Conservation (phyloP, 139 green algal genomes). For the Spirogloea muscicola region DNA sequence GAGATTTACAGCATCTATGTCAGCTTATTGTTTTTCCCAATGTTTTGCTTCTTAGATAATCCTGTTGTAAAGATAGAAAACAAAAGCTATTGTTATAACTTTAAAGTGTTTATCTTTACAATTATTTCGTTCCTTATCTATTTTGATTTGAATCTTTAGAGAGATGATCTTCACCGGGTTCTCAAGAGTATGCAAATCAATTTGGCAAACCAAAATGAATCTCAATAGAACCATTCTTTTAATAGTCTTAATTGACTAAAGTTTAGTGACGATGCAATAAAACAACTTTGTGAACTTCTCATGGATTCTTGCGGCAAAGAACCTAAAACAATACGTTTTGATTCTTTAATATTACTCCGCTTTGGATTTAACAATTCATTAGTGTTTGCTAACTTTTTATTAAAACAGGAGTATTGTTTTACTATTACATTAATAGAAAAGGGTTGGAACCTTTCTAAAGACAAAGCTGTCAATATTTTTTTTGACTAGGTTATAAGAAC, state of each 20-base stretch:
- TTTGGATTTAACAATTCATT: conserved; percentile 8
- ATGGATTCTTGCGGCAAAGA: background rate
- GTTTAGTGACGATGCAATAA: conserved; percentile 15
- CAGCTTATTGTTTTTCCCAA: background rate
- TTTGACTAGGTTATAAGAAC: background rate
- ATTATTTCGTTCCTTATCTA: conserved; percentile 16
- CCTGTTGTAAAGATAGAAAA: conserved; percentile 6
- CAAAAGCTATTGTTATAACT: background rate
- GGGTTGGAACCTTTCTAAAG: background rate
- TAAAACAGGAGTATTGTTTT: conserved; percentile 3
- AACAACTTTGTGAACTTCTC: conserved; percentile 13
- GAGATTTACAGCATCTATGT: conserved; percentile 6
- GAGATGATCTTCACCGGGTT: background rate
- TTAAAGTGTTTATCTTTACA: conserved; percentile 7
- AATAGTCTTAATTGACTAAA: background rate
- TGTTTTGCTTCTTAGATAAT: conserved; percentile 17
- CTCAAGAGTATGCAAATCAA: background rate
- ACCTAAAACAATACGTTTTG: background rate
- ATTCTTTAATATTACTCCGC: background rate
- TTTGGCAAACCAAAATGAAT: conserved; percentile 9
- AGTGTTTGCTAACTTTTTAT: background rate
- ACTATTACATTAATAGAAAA: conserved; percentile 13
- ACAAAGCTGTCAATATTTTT: conserved; percentile 6
- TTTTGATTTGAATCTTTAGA: conserved; percentile 8
- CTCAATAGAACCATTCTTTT: background rate